Base-by-base conservation (phyloP, 75 land plant species). In the Picea sitchensis region DNA sequence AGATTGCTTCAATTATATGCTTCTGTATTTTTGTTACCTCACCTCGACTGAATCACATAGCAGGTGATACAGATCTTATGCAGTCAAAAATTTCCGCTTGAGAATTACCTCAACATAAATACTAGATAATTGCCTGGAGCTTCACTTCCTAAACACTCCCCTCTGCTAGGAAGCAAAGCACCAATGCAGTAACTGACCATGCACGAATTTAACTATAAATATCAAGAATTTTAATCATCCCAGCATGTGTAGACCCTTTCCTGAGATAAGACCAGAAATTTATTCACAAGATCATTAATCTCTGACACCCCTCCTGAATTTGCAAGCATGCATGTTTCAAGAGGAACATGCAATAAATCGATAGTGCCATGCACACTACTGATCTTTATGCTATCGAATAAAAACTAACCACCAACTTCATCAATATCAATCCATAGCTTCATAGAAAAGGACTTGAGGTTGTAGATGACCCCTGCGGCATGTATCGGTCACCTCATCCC, bases 361-460 rank as follows among this genome's bases (percentile, higher is more conserved):
- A n/a, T 20, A 41, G 21, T 20, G 23, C n/a, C 23, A 15, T 69
- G 72, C 73, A 20, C 41, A 6, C 15, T n/a, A 44, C 56, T n/a
- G 21, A 44, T 71, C 12, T 9, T 51, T 51, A 51, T 51, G 56
- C 56, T 51, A 51, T 12, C 12, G 9, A 9, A 51, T 47, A 51
- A 51, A 51, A 51, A 9, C 1, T 51, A 9, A 51, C 56, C 56
- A 51, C 56, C 74, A 71, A 47, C 56, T 71, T 67, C 18, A n/a
- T 71, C 74, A 71, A 68, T 30, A 68, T 75, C 21, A 87, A 47
- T 84, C 79, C 76, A 80, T 83, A 77, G 92, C 85, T 84, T 93
- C 92, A 81, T 86, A 93, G 78, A 93, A 91, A 64, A 93, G 91
- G 76, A 93, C 96, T 81, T 93, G 96, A n/a, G 96, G 96, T 78